phyloP scores from a whole-genome alignment of 495 filamentous ascomycete species.

The Penicillium waksmanii region DNA sequence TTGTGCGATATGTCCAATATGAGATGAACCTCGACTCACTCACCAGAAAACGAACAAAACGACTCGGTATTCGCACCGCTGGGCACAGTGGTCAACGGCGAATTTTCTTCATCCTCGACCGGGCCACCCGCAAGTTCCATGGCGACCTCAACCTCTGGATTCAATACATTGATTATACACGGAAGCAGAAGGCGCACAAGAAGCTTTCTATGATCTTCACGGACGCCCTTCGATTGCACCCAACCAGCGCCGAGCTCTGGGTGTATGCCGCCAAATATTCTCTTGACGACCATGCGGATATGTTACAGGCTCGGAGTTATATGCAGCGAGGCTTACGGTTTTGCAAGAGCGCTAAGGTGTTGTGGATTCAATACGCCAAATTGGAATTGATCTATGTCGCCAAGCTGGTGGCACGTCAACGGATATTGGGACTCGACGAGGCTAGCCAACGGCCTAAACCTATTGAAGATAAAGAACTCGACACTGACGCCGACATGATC shows the following conservation, averaged over 20 bases:
- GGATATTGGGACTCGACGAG: slow-evolving; percentile 69
- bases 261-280: slow-evolving; percentile 77
- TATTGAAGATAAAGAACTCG: slow-evolving; percentile 40
- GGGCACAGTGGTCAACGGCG: slow-evolving; percentile 73
- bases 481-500: slow-evolving; percentile 58
- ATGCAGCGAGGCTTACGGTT: slow-evolving; percentile 89
- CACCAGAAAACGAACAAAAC: slow-evolving; percentile 77
- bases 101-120: slow-evolving; percentile 86
- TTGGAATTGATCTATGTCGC: slow-evolving; percentile 90
- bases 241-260: slow-evolving; percentile 84
- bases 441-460: slow-evolving; percentile 44
- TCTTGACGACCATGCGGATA: slow-evolving; percentile 78
- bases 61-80: slow-evolving; percentile 69
- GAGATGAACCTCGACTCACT: slow-evolving; percentile 88
- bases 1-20: slow-evolving; percentile 83
- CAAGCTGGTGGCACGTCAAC: slow-evolving; percentile 72
- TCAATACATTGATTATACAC: slow-evolving; percentile 84
- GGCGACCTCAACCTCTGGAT: slow-evolving; percentile 87
- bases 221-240: slow-evolving; percentile 78
- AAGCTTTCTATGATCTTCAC: slow-evolving; percentile 79
- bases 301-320: slow-evolving; percentile 81
- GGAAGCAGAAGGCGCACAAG: slow-evolving; percentile 74
- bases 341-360: slow-evolving; percentile 66
- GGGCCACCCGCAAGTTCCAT: slow-evolving; percentile 82
- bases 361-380: slow-evolving; percentile 91